phyloP scores from a whole-genome alignment of 805 yeast genomes.

The Candida saitoana region DNA sequence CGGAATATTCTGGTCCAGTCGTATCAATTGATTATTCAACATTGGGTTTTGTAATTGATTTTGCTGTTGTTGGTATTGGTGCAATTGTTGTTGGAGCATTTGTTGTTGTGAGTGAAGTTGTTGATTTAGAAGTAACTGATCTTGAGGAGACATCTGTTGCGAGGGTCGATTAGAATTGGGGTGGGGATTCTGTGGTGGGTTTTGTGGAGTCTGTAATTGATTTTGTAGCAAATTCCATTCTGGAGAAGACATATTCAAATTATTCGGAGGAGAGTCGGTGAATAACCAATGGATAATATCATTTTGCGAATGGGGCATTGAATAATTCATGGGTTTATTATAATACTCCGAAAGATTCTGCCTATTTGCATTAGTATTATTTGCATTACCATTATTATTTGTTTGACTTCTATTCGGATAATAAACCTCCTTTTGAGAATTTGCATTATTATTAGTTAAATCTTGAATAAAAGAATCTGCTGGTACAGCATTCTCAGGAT shows the following conservation, averaged over 20 bases:
- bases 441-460: neutral
- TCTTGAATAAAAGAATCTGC: neutral
- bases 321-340: neutral
- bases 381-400: neutral
- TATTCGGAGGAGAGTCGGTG: conserved; percentile 23
- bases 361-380: neutral
- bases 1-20: neutral
- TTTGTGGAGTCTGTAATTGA: conserved; percentile 1
- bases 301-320: conserved; percentile 27
- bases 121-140: neutral
- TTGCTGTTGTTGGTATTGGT: conserved; percentile 5
- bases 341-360: conserved; percentile 2
- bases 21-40: neutral
- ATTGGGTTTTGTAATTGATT: conserved; percentile 2
- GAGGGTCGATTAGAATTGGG: neutral
- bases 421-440: neutral
- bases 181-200: neutral
- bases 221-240: neutral
- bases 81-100: conserved; percentile 3
- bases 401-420: neutral
- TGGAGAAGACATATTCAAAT: conserved; percentile 1
- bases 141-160: neutral
- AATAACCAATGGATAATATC: conserved; percentile 41
- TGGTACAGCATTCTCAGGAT: neutral
- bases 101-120: neutral